Base-by-base conservation (phyloP, 2,329 filamentous ascomycete species). In the Pezicula carpinea region DNA sequence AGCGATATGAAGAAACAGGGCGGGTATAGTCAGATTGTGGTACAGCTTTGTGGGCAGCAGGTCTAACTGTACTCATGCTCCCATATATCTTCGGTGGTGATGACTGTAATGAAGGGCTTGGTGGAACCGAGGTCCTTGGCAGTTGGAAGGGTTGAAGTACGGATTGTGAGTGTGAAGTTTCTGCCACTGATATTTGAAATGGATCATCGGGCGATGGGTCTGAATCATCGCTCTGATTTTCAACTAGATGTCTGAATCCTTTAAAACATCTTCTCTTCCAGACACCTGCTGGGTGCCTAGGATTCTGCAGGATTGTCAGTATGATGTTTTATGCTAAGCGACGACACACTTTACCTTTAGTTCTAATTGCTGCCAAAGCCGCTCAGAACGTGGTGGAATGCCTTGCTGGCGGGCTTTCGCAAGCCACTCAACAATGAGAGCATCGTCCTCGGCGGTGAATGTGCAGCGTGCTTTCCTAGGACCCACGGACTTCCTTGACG, bases 361-460 rank as follows among this genome's bases (percentile, higher is more conserved):
- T 22, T 43, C 53, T 8, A 62, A 38, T n/a, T 50, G 48, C 36
- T 46, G 43, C 58, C 60, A 62, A 8, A 54, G 48, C 21, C 39
- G 38, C 19, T 48, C 17, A 14, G 39, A 42, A 8, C 6, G 18
- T 17, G 56, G 42, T 4, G 31, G 19, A 32, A 52, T 29, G 4
- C 55, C 57, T 41, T 51, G 41, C 6, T 46, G 42, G 32, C 48
- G 49, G 14, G 44, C 49, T 39, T 53, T 52, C 13, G 52, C 44
- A 15, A 57, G 53, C 51, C 51, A 58, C 14, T 59, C 49, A n/a
- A 59, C 29, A 7, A 63, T 38, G 5, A 54, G 44, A 23, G 54
- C 33, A 44, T 64, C 59, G 11, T 64, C 61, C 44, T 51, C 49
- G 10, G 18, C 43, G 22, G 54, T 56, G 23, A 59, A 60, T 13